A percentile compares a stretch with the other conserved stretches of the same genome.
phyloP scores from a whole-genome alignment of 441 rosid species.

The Populus hybrid region DNA sequence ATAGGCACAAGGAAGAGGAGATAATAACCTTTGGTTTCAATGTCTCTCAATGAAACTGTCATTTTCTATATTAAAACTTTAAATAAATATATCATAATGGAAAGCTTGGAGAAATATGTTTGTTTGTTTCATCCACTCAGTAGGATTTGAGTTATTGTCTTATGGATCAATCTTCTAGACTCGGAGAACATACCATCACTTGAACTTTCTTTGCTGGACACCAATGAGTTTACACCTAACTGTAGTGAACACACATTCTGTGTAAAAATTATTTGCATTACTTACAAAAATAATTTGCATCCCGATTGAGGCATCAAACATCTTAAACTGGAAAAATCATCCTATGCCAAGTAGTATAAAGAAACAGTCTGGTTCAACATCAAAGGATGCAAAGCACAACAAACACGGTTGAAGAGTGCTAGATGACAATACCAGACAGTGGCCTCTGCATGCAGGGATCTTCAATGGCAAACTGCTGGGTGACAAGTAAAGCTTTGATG shows the following conservation, averaged over 20 bases:
- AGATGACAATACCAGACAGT: conserved; percentile 63
- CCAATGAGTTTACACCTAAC: not conserved
- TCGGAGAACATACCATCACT: not conserved
- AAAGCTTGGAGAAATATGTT: not conserved
- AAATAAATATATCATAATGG: not conserved
- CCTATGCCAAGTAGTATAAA: not conserved
- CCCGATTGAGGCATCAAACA: not conserved
- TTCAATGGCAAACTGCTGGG: conserved; percentile 91
- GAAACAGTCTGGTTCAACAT: not conserved
- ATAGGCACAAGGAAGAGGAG: not conserved
- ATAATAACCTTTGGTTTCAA: not conserved
- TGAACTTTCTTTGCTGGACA: not conserved
- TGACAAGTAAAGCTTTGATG: conserved; percentile 91
- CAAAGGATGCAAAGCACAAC: not conserved
- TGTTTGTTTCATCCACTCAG: not conserved
- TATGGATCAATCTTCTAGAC: not conserved
- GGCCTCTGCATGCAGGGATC: conserved; percentile 99
- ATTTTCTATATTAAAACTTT: not conserved
- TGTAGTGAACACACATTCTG: not conserved
- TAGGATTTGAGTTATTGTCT: not conserved
- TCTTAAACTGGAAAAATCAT: conserved; percentile 4
- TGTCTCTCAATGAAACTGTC: not conserved
- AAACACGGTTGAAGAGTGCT: not conserved
- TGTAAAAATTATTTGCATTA: not conserved
- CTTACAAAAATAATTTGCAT: not conserved